These are phyloP conservation scores for Camelina laxa DNA, from an alignment of 345 rosid genomes.

Conservation along the genomic window DNA sequence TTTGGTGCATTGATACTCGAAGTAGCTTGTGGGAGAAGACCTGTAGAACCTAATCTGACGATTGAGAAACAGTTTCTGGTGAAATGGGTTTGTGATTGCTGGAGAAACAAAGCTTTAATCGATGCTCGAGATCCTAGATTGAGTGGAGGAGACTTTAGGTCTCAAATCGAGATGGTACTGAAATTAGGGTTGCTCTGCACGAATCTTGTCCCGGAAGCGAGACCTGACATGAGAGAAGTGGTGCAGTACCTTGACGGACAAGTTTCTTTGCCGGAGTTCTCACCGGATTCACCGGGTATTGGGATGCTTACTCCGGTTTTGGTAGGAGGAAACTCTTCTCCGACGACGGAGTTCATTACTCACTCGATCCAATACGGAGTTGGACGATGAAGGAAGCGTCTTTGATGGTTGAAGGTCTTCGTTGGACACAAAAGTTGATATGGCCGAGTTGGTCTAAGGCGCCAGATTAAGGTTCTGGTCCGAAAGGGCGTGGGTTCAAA, in stretches of 20 bases:
- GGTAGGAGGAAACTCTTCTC: constrained; percentile 11
- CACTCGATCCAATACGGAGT: constrained; percentile 41
- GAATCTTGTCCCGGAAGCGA: constrained; percentile 33
- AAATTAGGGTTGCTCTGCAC: constrained; percentile 52
- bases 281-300: constrained; percentile 34
- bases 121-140: constrained; percentile 43
- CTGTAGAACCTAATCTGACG: constrained; percentile 38
- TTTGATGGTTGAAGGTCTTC: not conserved
- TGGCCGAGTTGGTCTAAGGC: constrained; percentile 97
- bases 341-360: constrained; percentile 28
- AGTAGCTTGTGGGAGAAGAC: constrained; percentile 60
- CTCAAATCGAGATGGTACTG: constrained; percentile 41
- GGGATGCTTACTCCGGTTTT: constrained; percentile 32
- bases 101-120: constrained; percentile 39
- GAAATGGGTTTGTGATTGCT: constrained; percentile 47
- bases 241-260: constrained; percentile 33
- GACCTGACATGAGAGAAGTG: constrained; percentile 51
- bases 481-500: constrained; percentile 99
- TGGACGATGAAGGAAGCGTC: constrained; percentile 20
- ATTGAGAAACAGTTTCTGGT: constrained; percentile 41
- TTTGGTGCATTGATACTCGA: constrained; percentile 58
- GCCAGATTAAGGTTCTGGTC: constrained; percentile 99
- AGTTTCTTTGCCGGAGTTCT: constrained; percentile 41
- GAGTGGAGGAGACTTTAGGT: constrained; percentile 23
- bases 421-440: constrained; percentile 49